Evolutionary conservation across 805 yeast species (phyloP).

Genomic region (Sugiyamaella valdiviana): DNA sequence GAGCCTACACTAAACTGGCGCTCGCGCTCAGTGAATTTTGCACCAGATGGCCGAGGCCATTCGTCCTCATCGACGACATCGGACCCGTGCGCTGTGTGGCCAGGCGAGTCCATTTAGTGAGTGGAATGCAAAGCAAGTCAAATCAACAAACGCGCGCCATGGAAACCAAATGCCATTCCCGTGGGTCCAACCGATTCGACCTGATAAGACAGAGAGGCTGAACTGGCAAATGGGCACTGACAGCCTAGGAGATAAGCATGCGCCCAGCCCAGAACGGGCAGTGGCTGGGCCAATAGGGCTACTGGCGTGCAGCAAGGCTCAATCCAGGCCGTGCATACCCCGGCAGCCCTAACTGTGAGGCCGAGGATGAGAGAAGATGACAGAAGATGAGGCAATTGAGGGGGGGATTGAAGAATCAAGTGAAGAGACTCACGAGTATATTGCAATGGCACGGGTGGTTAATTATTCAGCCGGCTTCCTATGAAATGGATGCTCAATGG

Average conservation of each 20-base stretch:
- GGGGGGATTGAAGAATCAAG: too few species aligned
- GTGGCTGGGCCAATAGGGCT: neutral
- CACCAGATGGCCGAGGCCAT: neutral
- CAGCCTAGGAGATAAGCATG: neutral
- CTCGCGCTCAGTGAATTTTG: neutral
- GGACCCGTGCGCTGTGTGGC: neutral
- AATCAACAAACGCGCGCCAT: neutral
- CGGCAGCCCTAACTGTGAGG: too few species aligned
- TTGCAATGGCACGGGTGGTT: too few species aligned
- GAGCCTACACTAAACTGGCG: constrained; percentile 1
- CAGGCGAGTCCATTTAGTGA: neutral
- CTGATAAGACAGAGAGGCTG: neutral
- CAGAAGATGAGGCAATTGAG: too few species aligned
- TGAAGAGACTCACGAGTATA: too few species aligned
- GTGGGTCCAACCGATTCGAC: neutral
- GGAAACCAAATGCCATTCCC: neutral
- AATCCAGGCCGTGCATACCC: neutral
- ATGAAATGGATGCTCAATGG: too few species aligned
- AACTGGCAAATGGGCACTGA: neutral
- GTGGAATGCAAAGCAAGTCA: neutral
- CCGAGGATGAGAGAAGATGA: too few species aligned
- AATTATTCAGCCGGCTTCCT: too few species aligned
- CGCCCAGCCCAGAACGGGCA: neutral
- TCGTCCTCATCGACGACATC: neutral
- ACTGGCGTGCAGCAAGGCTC: too few species aligned